Conservation (phyloP, 257 asterid species). For the Solanum gracilifrons region DNA sequence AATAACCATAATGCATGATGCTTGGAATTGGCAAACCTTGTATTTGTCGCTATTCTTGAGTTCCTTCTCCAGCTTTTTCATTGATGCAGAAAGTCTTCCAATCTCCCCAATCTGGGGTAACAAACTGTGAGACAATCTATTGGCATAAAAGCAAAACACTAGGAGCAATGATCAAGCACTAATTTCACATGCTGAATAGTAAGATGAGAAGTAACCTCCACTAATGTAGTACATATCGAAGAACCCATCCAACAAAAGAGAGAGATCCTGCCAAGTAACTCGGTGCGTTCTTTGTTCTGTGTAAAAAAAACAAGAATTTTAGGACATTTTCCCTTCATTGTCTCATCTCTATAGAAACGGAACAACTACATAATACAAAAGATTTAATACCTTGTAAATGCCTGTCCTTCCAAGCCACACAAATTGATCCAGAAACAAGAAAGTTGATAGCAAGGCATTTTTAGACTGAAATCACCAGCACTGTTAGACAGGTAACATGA, state of each 20-base stretch:
- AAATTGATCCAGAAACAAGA: conserved; percentile 90
- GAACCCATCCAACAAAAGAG: conserved; percentile 92
- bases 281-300: conserved; percentile 81
- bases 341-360: background rate
- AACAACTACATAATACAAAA: background rate
- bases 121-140: background rate
- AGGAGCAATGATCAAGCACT: background rate
- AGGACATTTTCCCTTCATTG: background rate
- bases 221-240: conserved; percentile 58
- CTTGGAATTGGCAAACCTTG: conserved; percentile 36
- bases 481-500: background rate
- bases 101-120: conserved; percentile 60
- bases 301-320: background rate
- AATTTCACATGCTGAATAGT: background rate
- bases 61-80: conserved; percentile 69
- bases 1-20: background rate
- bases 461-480: conserved; percentile 53
- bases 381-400: conserved; percentile 60
- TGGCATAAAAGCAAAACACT: background rate
- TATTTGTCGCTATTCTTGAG: conserved; percentile 52
- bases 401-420: conserved; percentile 93
- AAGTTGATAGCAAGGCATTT: conserved; percentile 77
- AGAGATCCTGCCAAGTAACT: conserved; percentile 73
- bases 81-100: conserved; percentile 69
- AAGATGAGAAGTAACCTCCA: conserved; percentile 43